A percentile compares a stretch with the other conserved stretches of the same genome.
Conservation (phyloP, 495 filamentous ascomycete genomes). For the Hypoxylon intermedium region DNA sequence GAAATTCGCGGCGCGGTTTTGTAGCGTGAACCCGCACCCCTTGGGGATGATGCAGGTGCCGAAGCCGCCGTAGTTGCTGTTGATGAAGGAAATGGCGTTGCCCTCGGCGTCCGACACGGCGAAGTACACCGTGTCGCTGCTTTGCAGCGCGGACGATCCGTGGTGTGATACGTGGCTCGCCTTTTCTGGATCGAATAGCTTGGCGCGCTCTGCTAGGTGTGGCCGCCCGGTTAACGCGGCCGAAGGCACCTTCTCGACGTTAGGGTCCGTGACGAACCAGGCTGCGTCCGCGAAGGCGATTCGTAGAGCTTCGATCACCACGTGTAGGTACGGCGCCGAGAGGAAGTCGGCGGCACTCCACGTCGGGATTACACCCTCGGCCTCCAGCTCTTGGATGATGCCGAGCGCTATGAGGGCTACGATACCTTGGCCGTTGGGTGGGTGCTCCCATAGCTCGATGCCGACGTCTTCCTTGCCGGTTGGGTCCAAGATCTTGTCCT, state of each 20-base stretch:
- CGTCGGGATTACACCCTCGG: constrained; percentile 66
- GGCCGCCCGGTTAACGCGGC: constrained; percentile 62
- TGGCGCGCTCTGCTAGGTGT: constrained; percentile 52
- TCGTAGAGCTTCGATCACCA: constrained; percentile 85
- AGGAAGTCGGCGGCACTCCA: constrained; percentile 77
- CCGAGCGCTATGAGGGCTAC: constrained; percentile 94
- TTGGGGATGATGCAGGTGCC: constrained; percentile 84
- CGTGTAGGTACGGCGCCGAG: constrained; percentile 81
- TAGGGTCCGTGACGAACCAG: constrained; percentile 90
- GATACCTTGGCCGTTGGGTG: constrained; percentile 97
- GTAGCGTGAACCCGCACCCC: constrained; percentile 87
- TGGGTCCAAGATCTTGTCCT: constrained; percentile 48
- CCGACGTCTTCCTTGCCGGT: constrained; percentile 37
- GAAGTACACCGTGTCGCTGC: constrained; percentile 95
- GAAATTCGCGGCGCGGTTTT: constrained; percentile 94
- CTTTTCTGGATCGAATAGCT: constrained; percentile 53
- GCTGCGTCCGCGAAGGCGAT: constrained; percentile 90
- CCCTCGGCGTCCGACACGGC: constrained; percentile 78
- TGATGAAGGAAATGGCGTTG: constrained; percentile 96
- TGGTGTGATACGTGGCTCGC: constrained; percentile 39
- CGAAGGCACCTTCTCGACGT: constrained; percentile 69
- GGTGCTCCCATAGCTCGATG: constrained; percentile 91
- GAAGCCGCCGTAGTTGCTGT: constrained; percentile 91
- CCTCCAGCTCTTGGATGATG: constrained; percentile 84
- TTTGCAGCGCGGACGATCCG: constrained; percentile 67